Base-by-base conservation (phyloP, 495 filamentous ascomycete species). In the Hypoxylon fuscum region DNA sequence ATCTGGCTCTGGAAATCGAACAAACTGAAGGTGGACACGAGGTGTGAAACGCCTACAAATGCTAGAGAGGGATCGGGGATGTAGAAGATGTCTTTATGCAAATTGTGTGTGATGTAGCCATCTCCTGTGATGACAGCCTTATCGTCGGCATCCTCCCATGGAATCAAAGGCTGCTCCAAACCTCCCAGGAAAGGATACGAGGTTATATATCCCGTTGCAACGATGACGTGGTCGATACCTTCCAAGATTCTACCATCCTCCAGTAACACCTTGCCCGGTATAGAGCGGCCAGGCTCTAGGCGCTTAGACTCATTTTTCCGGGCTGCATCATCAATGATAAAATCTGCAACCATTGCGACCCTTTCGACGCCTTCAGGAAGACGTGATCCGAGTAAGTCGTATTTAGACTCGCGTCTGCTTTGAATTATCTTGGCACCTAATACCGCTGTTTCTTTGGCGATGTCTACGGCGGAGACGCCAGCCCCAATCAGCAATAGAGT, bases 31-130 rank as follows among this genome's bases (percentile, higher is more conserved):
- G 85, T 86, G 0, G 84, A 84, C 0, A 81, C 82, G 41, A 86
- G 80, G 66, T 84, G 85, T 0, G 86, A 81, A 0, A 87, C 76
- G 0, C 87, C 87, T 6, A 90, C 73, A 60, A 90, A 88, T 0
- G 78, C 78, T 11, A 90, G 65, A 0, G 85, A 81, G 0, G 87
- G 85, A 49, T 89, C 85, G 0, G 81, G 78, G 38, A 88, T 88
- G 62, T 87, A 90, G 64, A 88, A 88, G 2, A 89, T 83, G 57
- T 90, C 86, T 35, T 83, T 81, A 71, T 89, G 83, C 3, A 90
- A 60, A 62, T 91, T 90, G 66, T 89, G 86, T n/a, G 86, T 66
- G 65, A 85, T 86, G 2, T 76, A 80, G 0, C 87, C 88, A 51
- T 89, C 83, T 0, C 69, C 58, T 3, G 87, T 88, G 1, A 90